These are phyloP conservation scores for maize (Zea mays) DNA, from an alignment of 176 grass and related monocot genomes.

Conservation along the genomic window DNA sequence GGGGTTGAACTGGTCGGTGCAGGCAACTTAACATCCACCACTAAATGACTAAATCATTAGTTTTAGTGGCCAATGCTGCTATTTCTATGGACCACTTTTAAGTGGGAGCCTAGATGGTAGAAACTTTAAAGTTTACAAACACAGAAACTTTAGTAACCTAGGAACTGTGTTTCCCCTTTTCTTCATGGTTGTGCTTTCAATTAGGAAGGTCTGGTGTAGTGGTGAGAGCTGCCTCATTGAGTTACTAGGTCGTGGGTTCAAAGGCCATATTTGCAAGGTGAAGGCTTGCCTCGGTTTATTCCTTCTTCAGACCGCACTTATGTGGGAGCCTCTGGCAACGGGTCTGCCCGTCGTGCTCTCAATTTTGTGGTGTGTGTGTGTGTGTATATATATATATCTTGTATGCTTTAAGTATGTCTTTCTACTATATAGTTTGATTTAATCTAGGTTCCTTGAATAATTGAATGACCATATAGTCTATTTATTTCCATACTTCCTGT, in stretches of 20 bases:
- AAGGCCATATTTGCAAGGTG: no score
- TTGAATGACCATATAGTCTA: neutral
- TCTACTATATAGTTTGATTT: conserved; percentile 1
- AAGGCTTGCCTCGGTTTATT: no score
- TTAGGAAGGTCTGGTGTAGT: no score
- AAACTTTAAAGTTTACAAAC: neutral
- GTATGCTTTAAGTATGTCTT: conserved; percentile 19
- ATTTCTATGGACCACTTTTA: neutral
- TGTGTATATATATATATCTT: neutral
- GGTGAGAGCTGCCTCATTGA: no score
- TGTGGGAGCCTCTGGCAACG: no score
- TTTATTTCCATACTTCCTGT: conserved; percentile 27
- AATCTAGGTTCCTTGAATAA: conserved; percentile 7
- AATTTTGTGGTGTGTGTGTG: neutral
- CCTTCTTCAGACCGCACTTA: no score
- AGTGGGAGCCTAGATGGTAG: neutral
- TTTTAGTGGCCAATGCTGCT: neutral
- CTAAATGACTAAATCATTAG: neutral
- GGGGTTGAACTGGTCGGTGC: no score
- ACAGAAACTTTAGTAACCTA: neutral
- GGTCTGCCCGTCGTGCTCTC: neutral
- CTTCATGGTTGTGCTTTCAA: neutral
- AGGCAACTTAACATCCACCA: neutral
- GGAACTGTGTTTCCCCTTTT: neutral
- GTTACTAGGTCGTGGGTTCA: no score